Evolutionary conservation across 2,329 filamentous ascomycete species (phyloP), one percentile per base, ranked within the genome.

Genomic region (Penicillium aurantiogriseum): DNA sequence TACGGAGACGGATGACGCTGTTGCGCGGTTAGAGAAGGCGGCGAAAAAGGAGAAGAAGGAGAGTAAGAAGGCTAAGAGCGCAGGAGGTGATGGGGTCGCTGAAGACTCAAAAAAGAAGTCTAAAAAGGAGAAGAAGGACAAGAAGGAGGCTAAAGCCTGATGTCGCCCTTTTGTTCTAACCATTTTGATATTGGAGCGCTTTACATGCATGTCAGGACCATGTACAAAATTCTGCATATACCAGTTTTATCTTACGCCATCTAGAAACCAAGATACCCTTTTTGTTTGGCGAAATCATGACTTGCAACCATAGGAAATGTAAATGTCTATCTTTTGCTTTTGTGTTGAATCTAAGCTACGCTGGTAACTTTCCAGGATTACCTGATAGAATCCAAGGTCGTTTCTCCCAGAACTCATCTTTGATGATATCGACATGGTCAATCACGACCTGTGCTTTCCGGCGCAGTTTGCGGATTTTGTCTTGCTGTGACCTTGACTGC

Each of bases 361-460:
- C 86, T n/a, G 86, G 86, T 65, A 88, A 79, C 68, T 84, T 88
- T 23, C 88, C 88, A 5, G 88, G 88, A 73, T 86, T 89, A 62
- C 88, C 88, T 1, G 88, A 90, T 52, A 92, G 71, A 56, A 94
- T 81, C 91, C 92, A 97, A 2, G 92, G 92, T 70, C 92, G 82
- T 67, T 82, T 83, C 62, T 91, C 83, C 94, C 94, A 99, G 71
- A 99, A 99, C 4, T 91, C 89, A 74, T 97, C 91, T 67, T 89
- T 92, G 76, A 99, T 97, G 67, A 99, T 90, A 76, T 99, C 94
- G 58, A 94, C 77, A 78, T 97, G 92, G 70, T 92, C 88, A 38
- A 95, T 82, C 36, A 90, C 84, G 45, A 99, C 87, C 51, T 83
- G 83, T 0, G 92, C 92, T 74, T 96, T 97, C 58, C 84, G 82